Percentiles rank a stretch among this genome's conserved stretches.
phyloP scores from a whole-genome alignment of 169 alveolate genomes.

The Fabrea salina region DNA sequence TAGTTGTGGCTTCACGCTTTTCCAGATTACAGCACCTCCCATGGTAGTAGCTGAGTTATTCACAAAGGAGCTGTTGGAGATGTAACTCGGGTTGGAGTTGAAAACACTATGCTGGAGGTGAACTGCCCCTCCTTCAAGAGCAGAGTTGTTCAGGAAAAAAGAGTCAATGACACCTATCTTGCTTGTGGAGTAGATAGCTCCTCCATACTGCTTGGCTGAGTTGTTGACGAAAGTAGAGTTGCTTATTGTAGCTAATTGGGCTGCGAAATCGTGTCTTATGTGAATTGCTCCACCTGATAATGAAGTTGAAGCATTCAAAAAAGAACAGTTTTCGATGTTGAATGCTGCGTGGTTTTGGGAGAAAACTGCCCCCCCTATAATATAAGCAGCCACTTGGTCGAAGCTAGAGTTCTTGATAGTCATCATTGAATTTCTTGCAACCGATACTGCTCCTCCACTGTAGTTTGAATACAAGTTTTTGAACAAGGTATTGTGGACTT shows the following conservation, averaged over 20 bases:
- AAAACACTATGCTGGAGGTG: no score
- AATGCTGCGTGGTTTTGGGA: background rate
- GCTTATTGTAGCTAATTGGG: no score
- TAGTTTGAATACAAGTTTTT: background rate
- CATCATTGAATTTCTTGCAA: no score
- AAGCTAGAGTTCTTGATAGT: no score
- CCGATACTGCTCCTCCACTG: background rate
- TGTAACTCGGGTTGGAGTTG: no score
- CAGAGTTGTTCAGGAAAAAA: no score
- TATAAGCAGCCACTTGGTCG: background rate
- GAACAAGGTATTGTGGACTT: background rate
- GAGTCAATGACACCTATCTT: background rate
- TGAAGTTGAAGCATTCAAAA: background rate
- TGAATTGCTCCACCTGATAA: conserved; percentile 22
- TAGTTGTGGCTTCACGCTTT: background rate
- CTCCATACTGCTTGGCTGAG: background rate
- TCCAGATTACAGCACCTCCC: conserved; percentile 1
- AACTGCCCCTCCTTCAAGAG: no score
- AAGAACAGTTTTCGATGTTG: background rate
- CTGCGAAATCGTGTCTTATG: no score
- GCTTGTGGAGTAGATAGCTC: background rate
- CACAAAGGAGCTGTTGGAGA: background rate
- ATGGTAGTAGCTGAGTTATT: conserved; percentile 1
- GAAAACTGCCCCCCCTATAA: background rate
- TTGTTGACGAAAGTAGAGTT: no score